A percentile compares a stretch with the other conserved stretches of the same genome.
These are phyloP conservation scores for Amanita polypyramis DNA, from an alignment of 768 basidiomycete genomes.

Conservation along the genomic window DNA sequence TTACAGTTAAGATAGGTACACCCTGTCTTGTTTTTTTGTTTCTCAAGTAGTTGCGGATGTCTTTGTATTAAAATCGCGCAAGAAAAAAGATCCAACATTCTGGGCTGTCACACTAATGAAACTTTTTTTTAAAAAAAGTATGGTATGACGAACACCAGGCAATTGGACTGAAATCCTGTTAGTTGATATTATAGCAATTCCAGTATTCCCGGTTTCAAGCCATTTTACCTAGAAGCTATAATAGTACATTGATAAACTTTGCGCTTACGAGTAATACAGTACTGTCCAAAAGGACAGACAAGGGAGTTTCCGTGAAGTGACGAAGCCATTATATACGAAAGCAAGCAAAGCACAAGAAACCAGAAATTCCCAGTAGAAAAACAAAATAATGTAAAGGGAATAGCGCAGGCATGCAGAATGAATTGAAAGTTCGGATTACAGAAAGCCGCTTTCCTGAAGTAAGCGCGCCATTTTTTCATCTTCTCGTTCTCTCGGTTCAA, in stretches of 20 bases:
- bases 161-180: too few relatives aligned
- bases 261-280: conserved; percentile 5
- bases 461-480: conserved; percentile 94
- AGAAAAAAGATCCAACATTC: too few relatives aligned
- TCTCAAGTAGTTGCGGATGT: too few relatives aligned
- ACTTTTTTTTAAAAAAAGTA: too few relatives aligned
- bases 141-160: too few relatives aligned
- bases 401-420: neutral
- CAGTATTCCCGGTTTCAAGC: neutral
- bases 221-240: conserved; percentile 1
- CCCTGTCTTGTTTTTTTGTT: too few relatives aligned
- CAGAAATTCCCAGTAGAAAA: neutral
- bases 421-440: conserved; percentile 29
- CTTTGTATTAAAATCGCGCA: too few relatives aligned
- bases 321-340: neutral
- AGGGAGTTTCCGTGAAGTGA: neutral
- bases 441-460: conserved; percentile 81
- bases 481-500: conserved; percentile 91
- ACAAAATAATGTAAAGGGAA: neutral
- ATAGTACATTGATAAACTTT: neutral
- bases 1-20: too few relatives aligned
- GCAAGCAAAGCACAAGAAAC: neutral
- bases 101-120: too few relatives aligned
- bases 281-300: neutral
- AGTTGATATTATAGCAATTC: neutral